These are phyloP conservation scores for Cladobotryum protrusum DNA, from an alignment of 2,329 filamentous ascomycete genomes.

Conservation along the genomic window DNA sequence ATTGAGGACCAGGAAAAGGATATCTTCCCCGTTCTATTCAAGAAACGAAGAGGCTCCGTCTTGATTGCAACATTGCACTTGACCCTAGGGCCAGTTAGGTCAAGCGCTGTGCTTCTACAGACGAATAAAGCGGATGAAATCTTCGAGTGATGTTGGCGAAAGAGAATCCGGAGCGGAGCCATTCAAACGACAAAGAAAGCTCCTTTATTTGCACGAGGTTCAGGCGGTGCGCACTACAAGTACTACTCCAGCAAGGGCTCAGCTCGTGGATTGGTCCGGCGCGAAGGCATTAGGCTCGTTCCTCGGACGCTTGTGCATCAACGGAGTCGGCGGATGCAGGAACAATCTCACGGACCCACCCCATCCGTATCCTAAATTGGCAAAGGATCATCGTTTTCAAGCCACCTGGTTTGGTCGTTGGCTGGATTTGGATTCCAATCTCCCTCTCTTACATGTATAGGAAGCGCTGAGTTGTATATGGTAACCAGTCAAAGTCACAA, in stretches of 20 bases:
- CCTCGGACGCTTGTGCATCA: conserved; percentile 5
- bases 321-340: conserved; percentile 24
- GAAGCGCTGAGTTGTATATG: background rate
- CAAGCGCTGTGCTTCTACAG: no score
- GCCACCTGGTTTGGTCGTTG: conserved; percentile 7
- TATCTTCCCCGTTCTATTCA: no score
- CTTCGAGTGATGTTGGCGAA: no score
- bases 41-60: no score
- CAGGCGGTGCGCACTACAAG: no score
- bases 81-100: no score
- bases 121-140: no score
- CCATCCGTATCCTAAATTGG: conserved; percentile 9
- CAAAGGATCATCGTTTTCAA: conserved; percentile 9
- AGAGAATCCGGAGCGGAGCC: no score
- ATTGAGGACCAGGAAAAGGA: no score
- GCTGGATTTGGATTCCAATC: background rate
- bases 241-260: no score
- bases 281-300: conserved; percentile 5
- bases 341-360: conserved; percentile 25
- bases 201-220: background rate
- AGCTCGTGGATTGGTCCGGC: conserved; percentile 1
- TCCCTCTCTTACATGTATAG: background rate
- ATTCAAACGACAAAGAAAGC: background rate
- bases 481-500: background rate
- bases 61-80: no score